Percentiles rank a stretch among this genome's conserved stretches.
Evolutionary conservation across 2,329 filamentous ascomycete species (phyloP).

Genomic region (Aspergillus viridinutans): DNA sequence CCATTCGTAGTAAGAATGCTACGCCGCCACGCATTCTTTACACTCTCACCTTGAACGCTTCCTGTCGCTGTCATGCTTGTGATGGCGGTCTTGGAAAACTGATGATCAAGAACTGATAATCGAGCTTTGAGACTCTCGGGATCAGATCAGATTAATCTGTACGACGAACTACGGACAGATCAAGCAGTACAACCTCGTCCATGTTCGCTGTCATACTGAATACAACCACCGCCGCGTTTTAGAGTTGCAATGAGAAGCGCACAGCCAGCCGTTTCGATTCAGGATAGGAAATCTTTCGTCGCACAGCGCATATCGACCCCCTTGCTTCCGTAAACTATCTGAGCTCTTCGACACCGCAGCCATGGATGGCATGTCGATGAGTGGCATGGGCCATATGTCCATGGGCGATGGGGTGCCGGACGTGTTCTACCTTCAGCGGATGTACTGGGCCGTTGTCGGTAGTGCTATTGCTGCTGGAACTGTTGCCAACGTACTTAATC

Average conservation of each 20-base stretch:
- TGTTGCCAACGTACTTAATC: slow-evolving; percentile 42
- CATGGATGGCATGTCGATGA: slow-evolving; percentile 24
- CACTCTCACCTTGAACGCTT: neutral
- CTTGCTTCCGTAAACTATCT: neutral
- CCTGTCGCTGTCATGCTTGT: neutral
- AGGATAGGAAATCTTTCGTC: neutral
- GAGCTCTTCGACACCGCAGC: slow-evolving; percentile 13
- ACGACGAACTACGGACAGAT: neutral
- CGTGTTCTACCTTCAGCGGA: slow-evolving; percentile 46
- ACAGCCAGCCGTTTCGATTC: neutral
- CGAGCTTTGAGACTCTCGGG: neutral
- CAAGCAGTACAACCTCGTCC: neutral
- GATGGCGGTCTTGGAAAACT: neutral
- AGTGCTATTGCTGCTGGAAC: slow-evolving; percentile 33
- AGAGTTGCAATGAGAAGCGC: neutral
- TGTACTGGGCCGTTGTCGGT: slow-evolving; percentile 51
- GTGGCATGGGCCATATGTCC: slow-evolving; percentile 37
- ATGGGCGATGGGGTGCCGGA: slow-evolving; percentile 42
- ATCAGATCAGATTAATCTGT: neutral
- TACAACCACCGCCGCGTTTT: neutral
- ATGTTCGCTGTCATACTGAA: neutral
- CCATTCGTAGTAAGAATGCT: neutral
- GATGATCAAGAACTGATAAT: neutral
- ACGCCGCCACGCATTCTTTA: neutral
- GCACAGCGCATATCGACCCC: neutral